Evolutionary conservation across 2,329 filamentous ascomycete species (phyloP), one percentile per base, ranked within the genome.

Genomic region (Penicillium sp.): DNA sequence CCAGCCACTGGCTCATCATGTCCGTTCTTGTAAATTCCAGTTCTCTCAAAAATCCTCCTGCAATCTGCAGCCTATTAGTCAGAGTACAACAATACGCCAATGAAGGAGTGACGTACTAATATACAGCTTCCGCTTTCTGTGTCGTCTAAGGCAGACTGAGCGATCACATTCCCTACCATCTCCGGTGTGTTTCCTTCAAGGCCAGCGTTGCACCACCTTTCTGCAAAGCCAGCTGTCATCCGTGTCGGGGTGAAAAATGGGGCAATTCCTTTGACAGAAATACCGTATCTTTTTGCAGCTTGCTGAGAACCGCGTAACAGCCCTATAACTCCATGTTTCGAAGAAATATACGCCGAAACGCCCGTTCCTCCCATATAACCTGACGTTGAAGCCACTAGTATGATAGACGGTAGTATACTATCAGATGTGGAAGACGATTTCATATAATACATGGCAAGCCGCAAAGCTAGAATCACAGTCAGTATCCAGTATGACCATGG

Each of bases 181-280:
- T 29, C 44, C 5, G 19, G 29, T 5, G 47, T 49, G 22, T 49
- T 49, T 29, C 14, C n/a, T n/a, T 41, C 21, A 10, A 81, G 65
- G 0, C 74, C 74, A 21, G 69, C 66, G 21, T 70, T 66, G 22
- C 65, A 63, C 77, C 77, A 81, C 24, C 62, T 56, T 9, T 71
- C 62, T 1, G 70, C 67, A 53, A 79, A 76, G 2, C 74, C 70
- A 14, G 68, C 68, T 0, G 79, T 75, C 19, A 51, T 51, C 21
- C 39, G 31, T 22, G 53, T 55, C 3, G 77, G 75, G 0, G 79
- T 81, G 11, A 79, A 73, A 65, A 79, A 82, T 1, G 80, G 79
- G 9, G 77, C 79, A n/a, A 82, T 69, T 5, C 75, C 77, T 60
- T 81, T 81, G 19, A 76, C 70, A 13, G 77, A 66, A 4, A 81